Percentiles rank a stretch among this genome's conserved stretches.
These are phyloP conservation scores for Saccharomyces hybrid DNA, from an alignment of 1,139 yeast species.

Conservation along the genomic window DNA sequence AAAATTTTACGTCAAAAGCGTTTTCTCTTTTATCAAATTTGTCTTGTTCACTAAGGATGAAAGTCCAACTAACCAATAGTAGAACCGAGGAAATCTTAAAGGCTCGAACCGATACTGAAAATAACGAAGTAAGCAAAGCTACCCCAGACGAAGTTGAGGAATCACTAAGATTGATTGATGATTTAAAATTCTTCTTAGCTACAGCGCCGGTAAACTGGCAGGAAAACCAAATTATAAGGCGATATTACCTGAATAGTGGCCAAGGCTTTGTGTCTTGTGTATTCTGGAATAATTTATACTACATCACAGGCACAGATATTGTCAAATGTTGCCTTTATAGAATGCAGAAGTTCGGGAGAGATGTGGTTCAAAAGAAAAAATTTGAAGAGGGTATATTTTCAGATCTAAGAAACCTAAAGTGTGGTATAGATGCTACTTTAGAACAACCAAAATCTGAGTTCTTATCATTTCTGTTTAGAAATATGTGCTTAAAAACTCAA, in stretches of 20 bases:
- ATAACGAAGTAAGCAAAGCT: not conserved
- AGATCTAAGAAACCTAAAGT: constrained; percentile 77
- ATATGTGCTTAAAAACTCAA: constrained; percentile 85
- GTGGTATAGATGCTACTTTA: constrained; percentile 80
- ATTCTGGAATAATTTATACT: constrained; percentile 84
- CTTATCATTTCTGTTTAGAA: constrained; percentile 74
- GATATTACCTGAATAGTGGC: constrained; percentile 79
- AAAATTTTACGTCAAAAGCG: not conserved
- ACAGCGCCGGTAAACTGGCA: constrained; percentile 97
- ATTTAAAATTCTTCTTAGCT: constrained; percentile 72
- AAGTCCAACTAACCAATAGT: not conserved
- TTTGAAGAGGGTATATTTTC: constrained; percentile 96
- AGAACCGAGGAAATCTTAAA: constrained; percentile 3
- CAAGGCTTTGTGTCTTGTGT: constrained; percentile 91
- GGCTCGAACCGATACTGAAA: not conserved
- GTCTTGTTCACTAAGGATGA: not conserved
- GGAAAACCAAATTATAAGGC: constrained; percentile 75
- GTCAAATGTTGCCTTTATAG: constrained; percentile 86
- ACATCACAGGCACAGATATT: constrained; percentile 92
- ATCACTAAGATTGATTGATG: constrained; percentile 42
- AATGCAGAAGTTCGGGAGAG: constrained; percentile 84
- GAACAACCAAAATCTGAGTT: constrained; percentile 87
- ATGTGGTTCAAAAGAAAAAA: constrained; percentile 77
- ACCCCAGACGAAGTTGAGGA: not conserved
- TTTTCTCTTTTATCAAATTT: not conserved